phyloP scores from a whole-genome alignment of 2,329 filamentous ascomycete genomes.

The Sporothrix euskadiensis region DNA sequence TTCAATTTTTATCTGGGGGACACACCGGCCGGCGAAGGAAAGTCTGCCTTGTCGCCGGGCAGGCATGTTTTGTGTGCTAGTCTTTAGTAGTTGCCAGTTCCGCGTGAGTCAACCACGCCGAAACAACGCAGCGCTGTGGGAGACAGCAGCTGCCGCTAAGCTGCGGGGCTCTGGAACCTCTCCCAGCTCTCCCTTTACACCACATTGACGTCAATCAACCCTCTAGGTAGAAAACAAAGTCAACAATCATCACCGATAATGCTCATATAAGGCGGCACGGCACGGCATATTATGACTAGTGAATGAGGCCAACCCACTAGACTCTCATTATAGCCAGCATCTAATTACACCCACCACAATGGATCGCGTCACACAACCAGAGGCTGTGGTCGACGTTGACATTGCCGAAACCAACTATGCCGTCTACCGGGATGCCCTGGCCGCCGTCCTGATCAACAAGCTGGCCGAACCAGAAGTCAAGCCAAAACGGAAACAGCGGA shows the following conservation, averaged over 20 bases:
- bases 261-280: background rate
- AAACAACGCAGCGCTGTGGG: background rate
- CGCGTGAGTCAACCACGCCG: slow-evolving; percentile 12
- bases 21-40: background rate
- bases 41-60: slow-evolving; percentile 3
- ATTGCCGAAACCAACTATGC: slow-evolving; percentile 55
- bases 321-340: background rate
- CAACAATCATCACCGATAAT: background rate
- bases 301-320: background rate
- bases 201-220: background rate
- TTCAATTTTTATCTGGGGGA: background rate
- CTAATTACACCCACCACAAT: background rate
- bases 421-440: slow-evolving; percentile 73
- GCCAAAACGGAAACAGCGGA: slow-evolving; percentile 14
- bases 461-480: slow-evolving; percentile 44
- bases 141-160: background rate
- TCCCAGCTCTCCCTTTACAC: background rate
- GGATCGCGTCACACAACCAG: background rate
- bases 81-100: background rate
- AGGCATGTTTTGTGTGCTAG: background rate
- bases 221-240: background rate
- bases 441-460: slow-evolving; percentile 65
- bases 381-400: slow-evolving; percentile 26
- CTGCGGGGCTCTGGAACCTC: background rate
- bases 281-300: background rate